phyloP scores from a whole-genome alignment of 768 basidiomycete genomes.

The Kwoniella dendrophila region DNA sequence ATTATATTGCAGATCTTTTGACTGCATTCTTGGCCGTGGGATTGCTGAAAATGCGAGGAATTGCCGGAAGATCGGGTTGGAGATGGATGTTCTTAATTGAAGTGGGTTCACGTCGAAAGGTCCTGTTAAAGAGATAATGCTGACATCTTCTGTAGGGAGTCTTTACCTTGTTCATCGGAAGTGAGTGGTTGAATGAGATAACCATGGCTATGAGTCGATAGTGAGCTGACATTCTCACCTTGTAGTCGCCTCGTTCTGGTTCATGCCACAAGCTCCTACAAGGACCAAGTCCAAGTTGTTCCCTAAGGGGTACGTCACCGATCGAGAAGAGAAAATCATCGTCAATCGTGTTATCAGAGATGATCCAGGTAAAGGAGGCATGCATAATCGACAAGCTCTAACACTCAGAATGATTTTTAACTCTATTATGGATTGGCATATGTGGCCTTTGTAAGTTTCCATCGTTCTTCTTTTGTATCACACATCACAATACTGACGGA shows the following conservation, averaged over 20 bases:
- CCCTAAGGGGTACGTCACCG: constrained; percentile 53
- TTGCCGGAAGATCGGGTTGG: constrained; percentile 27
- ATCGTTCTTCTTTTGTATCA: too few species aligned
- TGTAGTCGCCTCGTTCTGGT: constrained; percentile 51
- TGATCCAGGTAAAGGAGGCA: constrained; percentile 22
- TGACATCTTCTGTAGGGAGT: too few species aligned
- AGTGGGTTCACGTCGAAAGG: too few species aligned
- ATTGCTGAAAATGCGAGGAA: constrained; percentile 15
- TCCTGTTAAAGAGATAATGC: too few species aligned
- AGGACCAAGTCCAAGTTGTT: constrained; percentile 46
- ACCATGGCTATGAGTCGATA: too few species aligned
- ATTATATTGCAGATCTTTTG: constrained; percentile 19
- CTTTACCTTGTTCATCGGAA: too few species aligned
- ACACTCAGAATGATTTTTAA: constrained; percentile 33
- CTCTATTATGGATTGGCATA: constrained; percentile 42
- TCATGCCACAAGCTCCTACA: constrained; percentile 45
- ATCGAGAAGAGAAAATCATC: constrained; percentile 52
- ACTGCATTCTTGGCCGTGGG: constrained; percentile 27
- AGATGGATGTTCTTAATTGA: constrained; percentile 29
- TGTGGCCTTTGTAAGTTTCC: constrained; percentile 47
- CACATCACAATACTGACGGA: too few species aligned
- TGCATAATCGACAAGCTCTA: constrained; percentile 50
- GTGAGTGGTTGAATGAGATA: too few species aligned
- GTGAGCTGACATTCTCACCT: constrained; percentile 9
- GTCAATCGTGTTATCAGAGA: constrained; percentile 43